Base-by-base conservation (phyloP, 228 moss, liverwort and hornwort species). In the Sphagnum fallax region DNA sequence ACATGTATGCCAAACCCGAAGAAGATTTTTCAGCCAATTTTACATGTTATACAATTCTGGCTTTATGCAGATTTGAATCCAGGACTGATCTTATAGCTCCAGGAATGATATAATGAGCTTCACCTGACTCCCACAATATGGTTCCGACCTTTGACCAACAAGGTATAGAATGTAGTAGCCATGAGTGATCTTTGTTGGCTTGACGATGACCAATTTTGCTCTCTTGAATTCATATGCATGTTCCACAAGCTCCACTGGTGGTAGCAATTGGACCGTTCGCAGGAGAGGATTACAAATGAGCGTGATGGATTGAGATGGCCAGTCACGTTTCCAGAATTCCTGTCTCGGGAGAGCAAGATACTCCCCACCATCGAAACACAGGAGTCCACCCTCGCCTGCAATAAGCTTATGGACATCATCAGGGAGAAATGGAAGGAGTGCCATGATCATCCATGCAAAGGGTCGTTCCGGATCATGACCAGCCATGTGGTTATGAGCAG, bases 161-260 rank as follows among this genome's bases (percentile, higher is more conserved):
- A 70, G 78, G 5, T 81, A 84, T 7, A 81, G 67, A 13, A 70
- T 72, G 52, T 81, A 84, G 47, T 75, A 78, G 15, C 62, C 71
- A 0, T 76, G 70, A 5, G 71, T 70, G 49, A 0, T 60, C 7
- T 60, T 53, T 0, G 1, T 2, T 15, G 9, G 71, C 47, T 81
- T 78, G 58, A 78, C 62, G 0, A 84, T 69, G 8, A 69, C 59
- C 53, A 84, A 65, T 63, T 14, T 71, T 68, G 69, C 84, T n/a
- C 81, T 73, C 4, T 84, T 81, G 47, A 78, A 81, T 60, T 84
- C 81, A 73, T 81, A 78, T 15, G 81, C 71, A 32, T 76, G 73
- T 49, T 73, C 75, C 52, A 68, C 78, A 50, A 75, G 64, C 16
- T 80, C 71, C 6, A 84, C 49, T 0, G 72, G 73, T 4, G 81